Evolutionary conservation across 805 yeast species (phyloP).

Genomic region (Lipomyces yamanashiensis): DNA sequence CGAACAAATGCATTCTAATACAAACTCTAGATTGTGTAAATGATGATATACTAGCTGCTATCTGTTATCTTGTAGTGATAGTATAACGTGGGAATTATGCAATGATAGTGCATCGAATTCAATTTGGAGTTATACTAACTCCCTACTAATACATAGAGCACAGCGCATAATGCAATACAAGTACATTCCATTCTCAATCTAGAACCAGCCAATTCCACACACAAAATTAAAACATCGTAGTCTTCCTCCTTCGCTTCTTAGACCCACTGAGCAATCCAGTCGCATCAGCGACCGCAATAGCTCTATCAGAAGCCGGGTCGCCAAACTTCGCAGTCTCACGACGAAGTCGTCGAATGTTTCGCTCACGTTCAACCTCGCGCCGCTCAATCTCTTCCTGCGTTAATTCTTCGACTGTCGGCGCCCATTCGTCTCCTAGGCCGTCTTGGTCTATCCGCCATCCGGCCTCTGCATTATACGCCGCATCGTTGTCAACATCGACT

Average conservation of each 20-base stretch:
- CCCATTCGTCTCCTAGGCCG: slow-evolving; percentile 80
- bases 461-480: slow-evolving; percentile 64
- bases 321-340: slow-evolving; percentile 83
- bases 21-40: too few relatives aligned
- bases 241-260: slow-evolving; percentile 31
- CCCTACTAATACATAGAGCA: too few relatives aligned
- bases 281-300: slow-evolving; percentile 39
- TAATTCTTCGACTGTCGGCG: slow-evolving; percentile 82
- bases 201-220: too few relatives aligned
- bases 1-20: too few relatives aligned
- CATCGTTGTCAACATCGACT: slow-evolving; percentile 58
- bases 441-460: slow-evolving; percentile 77
- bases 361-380: slow-evolving; percentile 91
- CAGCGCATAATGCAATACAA: too few relatives aligned
- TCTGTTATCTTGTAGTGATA: too few relatives aligned
- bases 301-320: slow-evolving; percentile 47
- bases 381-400: slow-evolving; percentile 93
- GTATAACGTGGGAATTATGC: too few relatives aligned
- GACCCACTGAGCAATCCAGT: slow-evolving; percentile 21
- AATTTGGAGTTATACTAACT: too few relatives aligned
- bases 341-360: slow-evolving; percentile 88
- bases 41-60: too few relatives aligned
- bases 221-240: slow-evolving; percentile 20
- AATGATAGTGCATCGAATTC: too few relatives aligned
- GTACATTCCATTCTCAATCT: too few relatives aligned